phyloP scores from a whole-genome alignment of 495 filamentous ascomycete species.

The Cenococcum geophilum region DNA sequence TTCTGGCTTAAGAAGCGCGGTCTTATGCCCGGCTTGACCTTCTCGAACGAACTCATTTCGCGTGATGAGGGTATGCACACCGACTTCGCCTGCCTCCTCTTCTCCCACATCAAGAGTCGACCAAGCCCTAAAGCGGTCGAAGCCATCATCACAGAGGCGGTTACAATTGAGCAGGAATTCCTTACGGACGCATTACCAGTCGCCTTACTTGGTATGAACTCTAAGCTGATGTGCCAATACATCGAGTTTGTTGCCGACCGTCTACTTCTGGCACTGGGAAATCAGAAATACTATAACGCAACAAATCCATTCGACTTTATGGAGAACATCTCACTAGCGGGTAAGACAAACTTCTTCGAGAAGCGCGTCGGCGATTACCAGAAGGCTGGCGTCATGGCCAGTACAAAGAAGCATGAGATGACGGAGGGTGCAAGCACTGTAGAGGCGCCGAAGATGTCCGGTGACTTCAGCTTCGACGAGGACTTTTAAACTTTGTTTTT shows the following conservation, averaged over 20 bases:
- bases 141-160: conserved; percentile 89
- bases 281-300: conserved; percentile 84
- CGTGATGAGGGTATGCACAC: conserved; percentile 99
- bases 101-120: conserved; percentile 89
- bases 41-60: conserved; percentile 99
- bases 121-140: conserved; percentile 73
- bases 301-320: conserved; percentile 99
- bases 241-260: conserved; percentile 99
- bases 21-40: conserved; percentile 95
- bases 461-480: conserved; percentile 89
- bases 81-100: conserved; percentile 95
- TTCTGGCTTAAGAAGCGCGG: conserved; percentile 99
- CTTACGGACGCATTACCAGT: conserved; percentile 89
- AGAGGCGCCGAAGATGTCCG: conserved; percentile 53
- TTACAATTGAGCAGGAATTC: conserved; percentile 95
- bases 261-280: conserved; percentile 84
- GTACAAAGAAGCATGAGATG: conserved; percentile 70
- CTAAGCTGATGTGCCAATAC: conserved; percentile 96
- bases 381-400: conserved; percentile 97
- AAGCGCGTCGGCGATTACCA: conserved; percentile 99
- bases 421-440: conserved; percentile 37
- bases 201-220: conserved; percentile 93
- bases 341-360: conserved; percentile 99
- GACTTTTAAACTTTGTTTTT: conserved; percentile 68
- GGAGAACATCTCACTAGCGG: conserved; percentile 97